Conservation (phyloP, 805 yeast species). For the Hanseniaspora osmophila region DNA sequence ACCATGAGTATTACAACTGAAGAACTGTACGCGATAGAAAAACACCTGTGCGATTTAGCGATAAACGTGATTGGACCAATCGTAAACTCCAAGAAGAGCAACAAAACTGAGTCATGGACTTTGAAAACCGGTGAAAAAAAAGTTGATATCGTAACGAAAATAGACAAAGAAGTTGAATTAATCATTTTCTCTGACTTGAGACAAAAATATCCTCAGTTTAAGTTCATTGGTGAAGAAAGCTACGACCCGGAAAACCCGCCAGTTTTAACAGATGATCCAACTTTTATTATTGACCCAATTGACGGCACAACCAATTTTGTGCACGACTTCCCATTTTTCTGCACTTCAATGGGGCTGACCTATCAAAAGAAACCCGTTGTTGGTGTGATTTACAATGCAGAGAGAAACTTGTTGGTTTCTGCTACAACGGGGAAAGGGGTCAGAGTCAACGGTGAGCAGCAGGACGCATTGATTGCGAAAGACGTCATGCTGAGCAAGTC, state of each 20-base stretch:
- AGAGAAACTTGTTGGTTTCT: conserved; percentile 35
- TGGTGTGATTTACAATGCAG: conserved; percentile 58
- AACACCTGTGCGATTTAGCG: conserved; percentile 16
- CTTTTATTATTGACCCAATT: conserved; percentile 52
- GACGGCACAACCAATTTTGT: conserved; percentile 56
- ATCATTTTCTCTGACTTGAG: conserved; percentile 22
- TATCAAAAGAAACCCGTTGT: conserved; percentile 34
- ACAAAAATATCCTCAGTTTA: conserved; percentile 31
- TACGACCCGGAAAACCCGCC: conserved; percentile 12
- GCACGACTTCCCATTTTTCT: conserved; percentile 47
- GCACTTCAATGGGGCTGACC: conserved; percentile 48
- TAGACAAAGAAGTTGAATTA: conserved; percentile 44
- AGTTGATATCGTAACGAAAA: conserved; percentile 52
- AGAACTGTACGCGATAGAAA: conserved; percentile 12
- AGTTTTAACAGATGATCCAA: conserved; percentile 36
- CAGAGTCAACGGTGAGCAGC: conserved; percentile 34
- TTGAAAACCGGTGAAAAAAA: conserved; percentile 23
- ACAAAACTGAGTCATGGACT: conserved; percentile 17
- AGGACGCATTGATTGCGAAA: conserved; percentile 54
- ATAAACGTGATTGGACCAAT: conserved; percentile 29
- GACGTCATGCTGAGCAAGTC: conserved; percentile 36
- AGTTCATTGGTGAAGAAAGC: conserved; percentile 50
- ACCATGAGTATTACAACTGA: background rate
- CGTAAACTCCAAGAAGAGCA: conserved; percentile 37
- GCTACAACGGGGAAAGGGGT: conserved; percentile 47